Evolutionary conservation across 208 protist genomes (phyloP).

Genomic region (Trypanosoma melophagium): DNA sequence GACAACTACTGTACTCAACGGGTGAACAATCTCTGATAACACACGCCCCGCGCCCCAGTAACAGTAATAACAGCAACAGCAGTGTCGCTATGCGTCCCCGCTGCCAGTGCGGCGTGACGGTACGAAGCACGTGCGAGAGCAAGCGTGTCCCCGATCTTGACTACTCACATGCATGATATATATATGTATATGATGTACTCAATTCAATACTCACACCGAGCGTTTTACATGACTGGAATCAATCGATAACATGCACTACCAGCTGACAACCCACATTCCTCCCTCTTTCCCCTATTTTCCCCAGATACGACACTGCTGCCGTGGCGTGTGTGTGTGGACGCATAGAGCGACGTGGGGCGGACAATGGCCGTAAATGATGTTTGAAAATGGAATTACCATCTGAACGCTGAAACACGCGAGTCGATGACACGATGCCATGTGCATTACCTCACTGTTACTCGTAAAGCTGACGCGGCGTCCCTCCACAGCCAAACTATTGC

Average conservation of each 20-base stretch:
- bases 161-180: no score
- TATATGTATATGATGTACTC: conserved; percentile 31
- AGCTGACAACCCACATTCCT: conserved; percentile 23
- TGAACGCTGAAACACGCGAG: conserved; percentile 19
- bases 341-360: no score
- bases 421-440: conserved; percentile 25
- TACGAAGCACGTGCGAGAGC: conserved; percentile 36
- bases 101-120: conserved; percentile 23
- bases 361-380: conserved; percentile 2
- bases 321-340: no score
- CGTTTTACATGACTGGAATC: conserved; percentile 20
- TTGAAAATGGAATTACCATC: conserved; percentile 37
- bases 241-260: conserved; percentile 34
- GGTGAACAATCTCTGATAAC: no score
- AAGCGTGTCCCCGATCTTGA: no score
- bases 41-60: no score
- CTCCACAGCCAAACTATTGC: neutral
- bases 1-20: no score
- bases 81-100: conserved; percentile 37
- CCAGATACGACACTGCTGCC: neutral
- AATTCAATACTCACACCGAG: conserved; percentile 34
- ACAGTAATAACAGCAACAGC: conserved; percentile 3
- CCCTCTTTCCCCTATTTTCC: neutral
- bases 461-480: conserved; percentile 26
- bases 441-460: conserved; percentile 42